Evolutionary conservation across 108 stramenopile genomes (phyloP).

Genomic region (Cyclotella baltica): DNA sequence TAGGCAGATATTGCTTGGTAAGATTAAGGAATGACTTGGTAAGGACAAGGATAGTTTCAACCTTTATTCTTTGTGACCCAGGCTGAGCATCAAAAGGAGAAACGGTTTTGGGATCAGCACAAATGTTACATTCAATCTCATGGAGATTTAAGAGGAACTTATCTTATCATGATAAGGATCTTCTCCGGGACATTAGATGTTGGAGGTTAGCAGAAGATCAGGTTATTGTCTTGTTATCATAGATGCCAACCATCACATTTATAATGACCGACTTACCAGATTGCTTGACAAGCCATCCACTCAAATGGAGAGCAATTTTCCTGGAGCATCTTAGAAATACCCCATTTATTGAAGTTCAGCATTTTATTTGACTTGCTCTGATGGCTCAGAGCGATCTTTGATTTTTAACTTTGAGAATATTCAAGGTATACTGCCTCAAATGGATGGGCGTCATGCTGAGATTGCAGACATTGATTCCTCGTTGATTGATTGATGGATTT

Average conservation of each 20-base stretch:
- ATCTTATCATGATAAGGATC: neutral
- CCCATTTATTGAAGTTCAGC: too few species aligned
- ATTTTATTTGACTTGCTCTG: too few species aligned
- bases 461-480: too few species aligned
- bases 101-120: slow-evolving; percentile 26
- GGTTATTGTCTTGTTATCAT: slow-evolving; percentile 1
- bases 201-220: neutral
- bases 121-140: neutral
- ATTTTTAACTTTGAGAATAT: too few species aligned
- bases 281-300: too few species aligned
- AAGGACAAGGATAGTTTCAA: neutral
- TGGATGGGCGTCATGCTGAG: too few species aligned
- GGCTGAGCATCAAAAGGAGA: neutral
- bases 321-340: too few species aligned
- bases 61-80: slow-evolving; percentile 4
- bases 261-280: neutral
- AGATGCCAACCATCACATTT: slow-evolving; percentile 17
- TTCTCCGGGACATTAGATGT: neutral
- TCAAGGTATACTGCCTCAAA: too few species aligned
- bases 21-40: neutral
- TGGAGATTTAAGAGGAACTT: neutral
- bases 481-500: too few species aligned
- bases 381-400: too few species aligned
- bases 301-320: too few species aligned
- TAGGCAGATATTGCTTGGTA: slow-evolving; percentile 16